Evolutionary conservation across 2,329 filamentous ascomycete species (phyloP).

Genomic region (Clonostachys sp.): DNA sequence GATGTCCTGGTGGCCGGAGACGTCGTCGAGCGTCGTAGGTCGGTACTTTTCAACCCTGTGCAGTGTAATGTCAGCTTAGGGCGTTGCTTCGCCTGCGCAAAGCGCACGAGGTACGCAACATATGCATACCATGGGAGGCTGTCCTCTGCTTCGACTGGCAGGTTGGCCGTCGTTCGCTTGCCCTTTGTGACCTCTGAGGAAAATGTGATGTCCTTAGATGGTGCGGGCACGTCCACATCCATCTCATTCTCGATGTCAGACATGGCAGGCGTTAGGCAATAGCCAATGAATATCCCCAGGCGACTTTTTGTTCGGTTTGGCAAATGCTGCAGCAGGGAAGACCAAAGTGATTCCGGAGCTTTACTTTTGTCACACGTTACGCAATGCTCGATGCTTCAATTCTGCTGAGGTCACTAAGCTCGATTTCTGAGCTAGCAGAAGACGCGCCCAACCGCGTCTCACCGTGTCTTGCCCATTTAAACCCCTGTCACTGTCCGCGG

Average conservation of each 20-base stretch:
- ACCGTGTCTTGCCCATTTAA: constrained; percentile 1
- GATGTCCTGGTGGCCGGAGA: constrained; percentile 96
- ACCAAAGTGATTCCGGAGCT: background rate
- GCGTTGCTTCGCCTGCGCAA: background rate
- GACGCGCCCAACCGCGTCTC: constrained; percentile 1
- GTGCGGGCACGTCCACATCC: constrained; percentile 49
- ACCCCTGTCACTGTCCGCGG: constrained; percentile 1
- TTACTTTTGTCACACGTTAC: background rate
- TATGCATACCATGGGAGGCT: constrained; percentile 76
- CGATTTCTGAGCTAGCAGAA: background rate
- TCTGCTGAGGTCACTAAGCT: background rate
- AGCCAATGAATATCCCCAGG: too few relatives aligned
- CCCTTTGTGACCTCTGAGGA: constrained; percentile 77
- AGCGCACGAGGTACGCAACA: too few relatives aligned
- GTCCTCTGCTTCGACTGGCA: constrained; percentile 91
- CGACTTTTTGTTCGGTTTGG: too few relatives aligned
- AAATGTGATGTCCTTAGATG: constrained; percentile 55
- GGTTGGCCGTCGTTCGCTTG: constrained; percentile 86
- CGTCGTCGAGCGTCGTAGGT: constrained; percentile 81
- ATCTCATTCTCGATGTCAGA: constrained; percentile 58
- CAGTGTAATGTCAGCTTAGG: background rate
- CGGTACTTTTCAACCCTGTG: constrained; percentile 93
- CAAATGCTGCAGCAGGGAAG: background rate
- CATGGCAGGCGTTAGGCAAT: constrained; percentile 27
- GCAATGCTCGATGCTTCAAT: background rate